Percentiles rank a stretch among this genome's conserved stretches.
Evolutionary conservation across 176 grass and related monocot species (phyloP).

Genomic region (Canna indica): DNA sequence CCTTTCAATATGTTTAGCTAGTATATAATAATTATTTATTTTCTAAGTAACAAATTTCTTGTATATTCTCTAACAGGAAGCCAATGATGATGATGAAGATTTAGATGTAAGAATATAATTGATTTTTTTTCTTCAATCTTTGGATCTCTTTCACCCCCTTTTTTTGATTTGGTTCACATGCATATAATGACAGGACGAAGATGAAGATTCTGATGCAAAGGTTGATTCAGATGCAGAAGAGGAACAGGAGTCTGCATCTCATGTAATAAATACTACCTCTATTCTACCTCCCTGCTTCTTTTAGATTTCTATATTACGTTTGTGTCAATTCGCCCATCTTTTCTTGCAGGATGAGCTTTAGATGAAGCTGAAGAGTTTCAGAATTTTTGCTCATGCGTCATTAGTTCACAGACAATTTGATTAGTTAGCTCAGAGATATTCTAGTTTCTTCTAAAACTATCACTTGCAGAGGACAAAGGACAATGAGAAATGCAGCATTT

Average conservation of each 20-base stretch:
- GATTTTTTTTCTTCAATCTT: not conserved
- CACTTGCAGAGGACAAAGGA: not conserved
- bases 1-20: not conserved
- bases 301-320: no score
- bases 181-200: not conserved
- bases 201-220: not conserved
- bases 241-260: conserved; percentile 2
- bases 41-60: not conserved
- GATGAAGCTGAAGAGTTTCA: not conserved
- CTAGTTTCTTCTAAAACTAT: not conserved
- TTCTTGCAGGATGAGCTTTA: conserved; percentile 26
- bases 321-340: not conserved
- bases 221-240: conserved; percentile 15
- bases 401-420: not conserved
- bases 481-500: not conserved
- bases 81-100: conserved; percentile 9
- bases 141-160: not conserved
- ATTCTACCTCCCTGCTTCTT: not conserved
- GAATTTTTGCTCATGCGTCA: not conserved
- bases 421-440: not conserved
- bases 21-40: no score
- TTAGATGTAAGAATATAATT: conserved; percentile 13
- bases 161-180: not conserved
- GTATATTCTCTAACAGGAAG: conserved; percentile 4
- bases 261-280: conserved; percentile 5